Evolutionary conservation across 2,329 filamentous ascomycete species (phyloP).

Genomic region (Cytospora piceae): DNA sequence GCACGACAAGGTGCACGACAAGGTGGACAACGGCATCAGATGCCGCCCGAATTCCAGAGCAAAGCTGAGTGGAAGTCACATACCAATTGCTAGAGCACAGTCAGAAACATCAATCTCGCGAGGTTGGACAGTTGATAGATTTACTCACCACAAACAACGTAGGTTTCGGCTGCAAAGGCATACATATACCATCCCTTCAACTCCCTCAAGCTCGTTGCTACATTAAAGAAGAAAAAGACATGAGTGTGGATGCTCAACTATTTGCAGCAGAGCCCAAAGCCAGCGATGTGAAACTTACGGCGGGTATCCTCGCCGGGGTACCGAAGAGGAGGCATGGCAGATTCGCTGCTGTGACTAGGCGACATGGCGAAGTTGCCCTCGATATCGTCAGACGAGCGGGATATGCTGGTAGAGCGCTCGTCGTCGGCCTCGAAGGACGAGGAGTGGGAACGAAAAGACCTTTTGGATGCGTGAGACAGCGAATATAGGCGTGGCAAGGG

Average conservation of each 20-base stretch:
- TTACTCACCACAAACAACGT: conserved; percentile 84
- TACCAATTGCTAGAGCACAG: conserved; percentile 36
- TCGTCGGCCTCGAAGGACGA: conserved; percentile 72
- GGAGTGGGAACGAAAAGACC: conserved; percentile 61
- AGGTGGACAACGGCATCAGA: too few relatives aligned
- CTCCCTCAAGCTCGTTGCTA: conserved; percentile 79
- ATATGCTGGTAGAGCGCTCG: conserved; percentile 58
- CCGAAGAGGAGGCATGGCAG: conserved; percentile 47
- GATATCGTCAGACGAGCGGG: conserved; percentile 25
- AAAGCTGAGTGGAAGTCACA: conserved; percentile 22
- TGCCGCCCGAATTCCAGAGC: not conserved
- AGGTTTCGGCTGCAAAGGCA: conserved; percentile 94
- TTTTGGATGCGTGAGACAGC: conserved; percentile 57
- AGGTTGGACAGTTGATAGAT: not conserved
- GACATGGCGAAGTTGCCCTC: conserved; percentile 23
- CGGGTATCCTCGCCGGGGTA: conserved; percentile 86
- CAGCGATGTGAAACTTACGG: conserved; percentile 35
- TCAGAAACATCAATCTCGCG: conserved; percentile 8
- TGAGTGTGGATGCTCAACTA: conserved; percentile 7
- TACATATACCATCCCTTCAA: conserved; percentile 95
- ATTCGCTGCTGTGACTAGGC: conserved; percentile 28
- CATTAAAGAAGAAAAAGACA: too few relatives aligned
- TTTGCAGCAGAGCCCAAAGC: not conserved
- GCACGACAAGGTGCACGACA: not conserved
- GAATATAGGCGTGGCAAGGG: conserved; percentile 52